Evolutionary conservation across 768 basidiomycete genomes (phyloP).

Genomic region (Tricholoma terreum): DNA sequence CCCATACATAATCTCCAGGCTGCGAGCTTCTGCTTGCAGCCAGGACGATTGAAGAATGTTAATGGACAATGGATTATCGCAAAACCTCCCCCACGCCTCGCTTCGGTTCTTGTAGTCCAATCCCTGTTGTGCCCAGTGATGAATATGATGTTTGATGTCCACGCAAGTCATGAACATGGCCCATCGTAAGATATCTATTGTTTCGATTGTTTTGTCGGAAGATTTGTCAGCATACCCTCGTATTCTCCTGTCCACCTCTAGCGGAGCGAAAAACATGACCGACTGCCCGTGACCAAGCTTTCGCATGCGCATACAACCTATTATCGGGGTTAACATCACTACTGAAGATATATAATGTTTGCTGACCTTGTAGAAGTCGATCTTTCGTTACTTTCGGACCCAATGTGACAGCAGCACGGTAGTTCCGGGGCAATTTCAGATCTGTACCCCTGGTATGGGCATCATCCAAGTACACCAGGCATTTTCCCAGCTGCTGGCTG

Average conservation of each 20-base stretch:
- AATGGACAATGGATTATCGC: not conserved
- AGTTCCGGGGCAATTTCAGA: constrained; percentile 41
- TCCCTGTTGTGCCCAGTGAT: constrained; percentile 42
- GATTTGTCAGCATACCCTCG: constrained; percentile 21
- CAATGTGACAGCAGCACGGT: constrained; percentile 45
- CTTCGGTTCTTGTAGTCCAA: constrained; percentile 28
- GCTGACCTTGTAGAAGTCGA: constrained; percentile 46
- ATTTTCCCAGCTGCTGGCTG: constrained; percentile 31
- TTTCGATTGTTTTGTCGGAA: constrained; percentile 9
- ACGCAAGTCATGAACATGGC: constrained; percentile 41
- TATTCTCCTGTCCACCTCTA: constrained; percentile 37
- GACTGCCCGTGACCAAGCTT: constrained; percentile 46
- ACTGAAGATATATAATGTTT: not conserved
- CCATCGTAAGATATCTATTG: constrained; percentile 41
- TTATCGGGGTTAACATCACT: not conserved
- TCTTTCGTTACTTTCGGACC: constrained; percentile 53
- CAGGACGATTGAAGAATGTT: constrained; percentile 23
- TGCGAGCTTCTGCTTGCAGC: constrained; percentile 38
- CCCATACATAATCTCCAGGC: constrained; percentile 33
- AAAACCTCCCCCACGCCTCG: constrained; percentile 12
- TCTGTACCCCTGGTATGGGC: constrained; percentile 54
- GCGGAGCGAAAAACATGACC: constrained; percentile 45
- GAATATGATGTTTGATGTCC: constrained; percentile 36
- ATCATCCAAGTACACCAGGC: constrained; percentile 51
- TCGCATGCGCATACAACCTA: constrained; percentile 56